Base-by-base conservation (phyloP, 169 alveolate genomes). In the Plasmodium sp. region DNA sequence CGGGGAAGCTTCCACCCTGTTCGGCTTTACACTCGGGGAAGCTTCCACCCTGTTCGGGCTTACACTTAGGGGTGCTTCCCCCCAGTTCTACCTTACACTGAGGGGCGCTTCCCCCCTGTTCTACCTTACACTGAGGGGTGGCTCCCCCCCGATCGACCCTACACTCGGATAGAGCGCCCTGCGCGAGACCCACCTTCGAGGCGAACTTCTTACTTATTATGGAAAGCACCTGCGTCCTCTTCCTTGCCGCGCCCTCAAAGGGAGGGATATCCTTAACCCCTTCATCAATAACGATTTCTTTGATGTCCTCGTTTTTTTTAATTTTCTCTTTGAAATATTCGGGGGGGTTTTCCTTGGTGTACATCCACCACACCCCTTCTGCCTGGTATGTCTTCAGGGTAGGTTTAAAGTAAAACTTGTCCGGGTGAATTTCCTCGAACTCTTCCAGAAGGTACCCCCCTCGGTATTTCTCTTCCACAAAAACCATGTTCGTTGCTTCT, bases 331-430 rank as follows among this genome's bases (percentile, higher is more conserved):
- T 86, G 14, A 56, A 56, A 77, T 86, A 86, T 43, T 86, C 93
- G 2, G 93, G 93, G 18, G 93, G 93, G 41, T 86, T 86, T 86
- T 86, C 93, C 51, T 75, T 86, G 31, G 81, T 54, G 45, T 86
- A 86, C 93, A 86, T 86, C 93, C 93, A 86, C 93, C 93, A 86
- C n/a, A 86, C 58, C 7, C 93, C 93, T 77, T 86, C 93, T 34
- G 93, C 93, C 81, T 86, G 93, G 36, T 86, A 86, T 48, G 93
- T 77, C 56, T 86, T 86, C 67, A 86, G 36, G 51, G 27, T 77
- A 14, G 93, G 93, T 36, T 86, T 86, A 67, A 86, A 86, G 71
- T 86, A 86, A 54, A 51, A 54, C 36, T 79, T 41, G 51, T 86
- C 67, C 7, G 93, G 93, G 45, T 86, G 72, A 77, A 86, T 86